Base-by-base conservation (phyloP, 2,329 filamentous ascomycete species). In the Penicillium sp. region DNA sequence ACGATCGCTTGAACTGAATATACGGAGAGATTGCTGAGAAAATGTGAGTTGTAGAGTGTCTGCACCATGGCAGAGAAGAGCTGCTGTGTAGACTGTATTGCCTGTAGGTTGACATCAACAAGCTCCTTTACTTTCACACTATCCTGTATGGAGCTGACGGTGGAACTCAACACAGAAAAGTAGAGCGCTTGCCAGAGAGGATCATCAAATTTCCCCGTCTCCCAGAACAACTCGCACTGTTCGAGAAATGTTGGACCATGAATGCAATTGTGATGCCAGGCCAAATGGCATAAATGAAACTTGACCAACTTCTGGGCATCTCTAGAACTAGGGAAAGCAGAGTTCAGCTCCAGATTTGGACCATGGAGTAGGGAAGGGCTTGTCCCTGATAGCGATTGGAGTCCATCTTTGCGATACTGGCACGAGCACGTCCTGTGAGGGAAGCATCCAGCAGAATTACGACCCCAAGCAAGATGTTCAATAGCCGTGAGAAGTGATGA, bases 381-480 rank as follows among this genome's bases (percentile, higher is more conserved):
- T 25, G 49, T 58, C 17, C 56, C 56, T n/a, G 59, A 57, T 37
- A 63, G 43, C 0, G 49, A 43, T 26, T 58, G 56, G 5, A 53
- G 44, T 10, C 50, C 56, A 37, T 66, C 53, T 53, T 65, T 57
- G 45, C 60, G 59, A 50, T 67, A 67, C 19, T 65, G 61, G 25
- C 65, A 67, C 25, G 61, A 59, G 46, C 72, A 73, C 16, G 63
- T 59, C 12, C 68, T 62, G 46, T 74, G 72, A 2, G 72, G 72
- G 44, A 67, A 74, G 52, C 72, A 74, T 5, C 64, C 61, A 5
- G 67, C 66, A 14, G 64, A 68, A 44, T 72, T 70, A 41, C 73
- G 67, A n/a, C 70, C 71, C 73, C 73, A 75, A 2, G 72, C 71
- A 16, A 74, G 64, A 58, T 72, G 68, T 57, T 75, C 73, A 12